These are phyloP conservation scores for Pachysolen tannophilus DNA, from an alignment of 805 yeast species.

Conservation along the genomic window DNA sequence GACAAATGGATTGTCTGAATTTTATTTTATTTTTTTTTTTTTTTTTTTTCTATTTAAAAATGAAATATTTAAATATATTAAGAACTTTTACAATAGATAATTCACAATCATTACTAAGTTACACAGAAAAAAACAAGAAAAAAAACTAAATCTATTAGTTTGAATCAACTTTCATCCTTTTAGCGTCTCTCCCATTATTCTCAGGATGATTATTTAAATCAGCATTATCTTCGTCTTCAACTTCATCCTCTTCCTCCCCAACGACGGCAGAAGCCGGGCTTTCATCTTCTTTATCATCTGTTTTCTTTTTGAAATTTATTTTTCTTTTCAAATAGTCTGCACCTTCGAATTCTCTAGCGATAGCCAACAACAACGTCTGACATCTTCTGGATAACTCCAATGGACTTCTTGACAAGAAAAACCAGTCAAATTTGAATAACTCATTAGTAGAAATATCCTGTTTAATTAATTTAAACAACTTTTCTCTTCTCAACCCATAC, in stretches of 20 bases:
- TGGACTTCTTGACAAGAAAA: constrained; percentile 58
- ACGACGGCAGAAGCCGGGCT: constrained; percentile 27
- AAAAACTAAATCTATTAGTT: too few species aligned
- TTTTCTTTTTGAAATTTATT: constrained; percentile 15
- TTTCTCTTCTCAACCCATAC: constrained; percentile 53
- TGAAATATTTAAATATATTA: too few species aligned
- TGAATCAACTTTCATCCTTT: background rate
- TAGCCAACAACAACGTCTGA: constrained; percentile 56
- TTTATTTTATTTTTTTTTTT: too few species aligned
- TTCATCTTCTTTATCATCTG: constrained; percentile 14
- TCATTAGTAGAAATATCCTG: constrained; percentile 54
- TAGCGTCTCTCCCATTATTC: constrained; percentile 7
- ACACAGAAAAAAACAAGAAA: constrained; percentile 1
- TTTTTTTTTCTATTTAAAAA: too few species aligned
- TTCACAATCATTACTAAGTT: too few species aligned
- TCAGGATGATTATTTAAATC: constrained; percentile 10
- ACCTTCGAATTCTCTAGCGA: constrained; percentile 64
- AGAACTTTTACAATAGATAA: too few species aligned
- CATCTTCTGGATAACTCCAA: constrained; percentile 67
- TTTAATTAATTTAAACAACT: constrained; percentile 55
- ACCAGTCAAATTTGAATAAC: constrained; percentile 68
- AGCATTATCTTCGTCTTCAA: constrained; percentile 2
- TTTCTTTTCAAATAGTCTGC: constrained; percentile 47
- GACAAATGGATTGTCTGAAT: too few species aligned
- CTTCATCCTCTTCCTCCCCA: background rate